These are phyloP conservation scores for Blastobotrys ciferrii DNA, from an alignment of 1,139 yeast genomes.

Conservation along the genomic window DNA sequence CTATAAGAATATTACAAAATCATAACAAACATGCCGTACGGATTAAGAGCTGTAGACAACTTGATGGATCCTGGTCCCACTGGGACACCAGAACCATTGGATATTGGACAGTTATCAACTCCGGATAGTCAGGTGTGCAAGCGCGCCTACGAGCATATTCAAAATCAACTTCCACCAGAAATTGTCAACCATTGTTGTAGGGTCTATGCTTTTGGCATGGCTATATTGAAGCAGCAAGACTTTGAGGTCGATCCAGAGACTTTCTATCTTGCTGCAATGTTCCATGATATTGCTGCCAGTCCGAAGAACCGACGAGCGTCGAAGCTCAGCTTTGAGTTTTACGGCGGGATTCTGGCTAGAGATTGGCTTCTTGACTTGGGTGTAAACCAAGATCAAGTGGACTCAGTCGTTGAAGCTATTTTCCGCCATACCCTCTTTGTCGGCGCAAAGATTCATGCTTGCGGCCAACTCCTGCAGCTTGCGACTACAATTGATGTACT, in stretches of 20 bases:
- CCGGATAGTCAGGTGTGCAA: background rate
- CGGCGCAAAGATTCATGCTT: constrained; percentile 21
- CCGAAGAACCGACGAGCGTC: constrained; percentile 23
- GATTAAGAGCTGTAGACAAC: constrained; percentile 6
- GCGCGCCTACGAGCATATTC: constrained; percentile 1
- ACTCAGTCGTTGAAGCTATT: constrained; percentile 26
- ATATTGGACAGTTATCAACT: background rate
- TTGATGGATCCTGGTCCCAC: background rate
- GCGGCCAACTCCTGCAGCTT: constrained; percentile 24
- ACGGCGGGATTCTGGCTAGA: constrained; percentile 24
- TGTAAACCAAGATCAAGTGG: constrained; percentile 23
- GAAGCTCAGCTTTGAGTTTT: constrained; percentile 27
- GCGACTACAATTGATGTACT: constrained; percentile 27
- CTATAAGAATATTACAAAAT: background rate
- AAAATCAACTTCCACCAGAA: constrained; percentile 5
- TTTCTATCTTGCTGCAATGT: constrained; percentile 15
- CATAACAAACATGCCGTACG: constrained; percentile 1
- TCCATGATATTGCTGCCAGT: constrained; percentile 27
- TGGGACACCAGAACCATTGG: background rate
- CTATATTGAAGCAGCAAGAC: background rate
- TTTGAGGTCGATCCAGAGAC: constrained; percentile 4
- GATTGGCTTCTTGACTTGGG: constrained; percentile 18
- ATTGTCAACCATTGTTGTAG: constrained; percentile 2
- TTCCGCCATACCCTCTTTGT: constrained; percentile 25
- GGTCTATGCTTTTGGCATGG: constrained; percentile 4